Base-by-base conservation (phyloP, 352 stramenopile species). In the Pythium phragmiticola region DNA sequence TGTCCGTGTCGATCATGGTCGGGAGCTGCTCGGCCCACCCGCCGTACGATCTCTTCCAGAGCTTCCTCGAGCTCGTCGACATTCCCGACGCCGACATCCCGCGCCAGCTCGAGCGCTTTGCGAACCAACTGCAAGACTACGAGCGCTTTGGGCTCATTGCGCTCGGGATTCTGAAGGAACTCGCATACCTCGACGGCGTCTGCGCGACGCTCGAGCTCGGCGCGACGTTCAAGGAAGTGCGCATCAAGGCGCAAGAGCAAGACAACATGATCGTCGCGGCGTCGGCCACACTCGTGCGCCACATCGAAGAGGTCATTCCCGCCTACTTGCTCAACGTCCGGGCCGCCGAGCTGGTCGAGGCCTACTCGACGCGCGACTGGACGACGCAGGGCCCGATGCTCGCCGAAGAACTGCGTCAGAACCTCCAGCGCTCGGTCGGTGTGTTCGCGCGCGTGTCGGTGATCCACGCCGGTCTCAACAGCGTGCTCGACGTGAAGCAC, bases 21-120 rank as follows among this genome's bases (percentile, higher is more conserved):
- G 45, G 45, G 7, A 50, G 45, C 19, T 50, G 45, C 45, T 13
- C 7, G 17, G 45, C 45, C 7, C 45, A 50, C 45, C 45, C 4
- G 45, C 45, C 45, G 45, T 50, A 50, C 45, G 45, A 50, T 50
- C 45, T 50, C 17, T 50, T 50, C 45, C 45, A 21, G n/a, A 50
- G 45, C 45, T 50, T 50, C 17, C 45, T 50, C 45, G 45, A 50
- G 45, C 45, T 50, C 45, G 45, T 50, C 17, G 45, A 50, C 45
- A 50, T 50, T 17, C 19, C 45, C 7, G 45, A 50, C 45, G 45
- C 45, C 45, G 45, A 50, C 45, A 30, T 50, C 5, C 45, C 45
- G 19, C 45, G 45, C 45, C 45, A 50, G 19, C 45, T 50, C 17
- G 45, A 50, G 19, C 45, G 45, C 19, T 50, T 50, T 30, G 45